Evolutionary conservation across 2,329 filamentous ascomycete species (phyloP), one percentile per base, ranked within the genome.

Genomic region (Cladosporium colombiae): DNA sequence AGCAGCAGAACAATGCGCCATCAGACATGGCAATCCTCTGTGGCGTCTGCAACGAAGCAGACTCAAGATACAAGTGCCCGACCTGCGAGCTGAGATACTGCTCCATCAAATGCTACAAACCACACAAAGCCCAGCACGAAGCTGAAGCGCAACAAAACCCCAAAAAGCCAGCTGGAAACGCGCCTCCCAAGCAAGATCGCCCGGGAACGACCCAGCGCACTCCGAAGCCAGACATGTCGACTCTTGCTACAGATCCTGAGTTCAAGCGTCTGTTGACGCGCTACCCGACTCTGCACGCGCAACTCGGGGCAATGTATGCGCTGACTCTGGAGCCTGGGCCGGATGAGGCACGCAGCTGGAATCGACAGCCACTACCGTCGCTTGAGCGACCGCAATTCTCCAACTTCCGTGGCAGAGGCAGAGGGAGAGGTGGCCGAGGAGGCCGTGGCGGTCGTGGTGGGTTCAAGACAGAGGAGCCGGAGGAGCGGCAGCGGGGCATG

Each of bases 61-160:
- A 78, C n/a, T 80, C 79, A 57, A 83, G 83, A 71, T 83, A 83
- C 77, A 82, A 81, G 74, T 83, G 81, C 69, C 80, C 81, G n/a
- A 76, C 77, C 23, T 83, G 81, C 70, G 73, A 77, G 66, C 68
- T 81, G 35, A 79, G 78, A 73, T 83, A 83, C 69, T 80, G 78
- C 70, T 80, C 78, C 5, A 69, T 79, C 23, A 65, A 69, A 49
- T 80, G 78, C 71, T 79, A 76, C 70, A 79, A 76, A 68, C 66
- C 69, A 23, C 77, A 79, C 71, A 78, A 77, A 65, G 59, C 67
- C 16, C 66, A 58, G 5, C 77, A 78, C 66, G 73, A 70, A 37
- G 64, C 70, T 23, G 68, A 71, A 49, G 61, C 33, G 11, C 62
- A 58, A 35, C 62, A 27, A 6, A 56, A 56, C 11, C 33, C 23